Base-by-base conservation (phyloP, 2,329 filamentous ascomycete species). In the Sarocladiaceae sp. region DNA sequence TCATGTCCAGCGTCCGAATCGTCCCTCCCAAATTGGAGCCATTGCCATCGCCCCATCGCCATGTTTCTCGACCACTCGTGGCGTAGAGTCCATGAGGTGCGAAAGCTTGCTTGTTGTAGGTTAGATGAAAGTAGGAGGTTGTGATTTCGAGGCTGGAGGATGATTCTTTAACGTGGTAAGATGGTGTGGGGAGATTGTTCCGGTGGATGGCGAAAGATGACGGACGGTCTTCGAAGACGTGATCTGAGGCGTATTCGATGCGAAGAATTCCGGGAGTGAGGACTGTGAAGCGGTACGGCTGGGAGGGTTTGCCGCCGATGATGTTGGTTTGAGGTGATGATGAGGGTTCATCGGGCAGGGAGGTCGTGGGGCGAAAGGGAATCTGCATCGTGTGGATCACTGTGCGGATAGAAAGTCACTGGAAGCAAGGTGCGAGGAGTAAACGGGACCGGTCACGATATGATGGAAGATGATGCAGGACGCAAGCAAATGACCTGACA, bases 151-250 rank as follows among this genome's bases (percentile, higher is more conserved):
- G 67, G 12, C 63, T 59, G 22, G 72, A 64, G 2, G 73, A 64
- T 12, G 64, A 65, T 18, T 83, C 74, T 51, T 72, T 66, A 46
- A 78, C 66, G 4, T 69, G 70, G 58, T 77, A 82, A 37, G 74
- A 60, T 1, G 76, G 71, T 1, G 55, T 53, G 1, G 72, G 65
- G 23, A 78, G 68, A 11, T 69, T 64, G 28, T 51, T 47, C 23
- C 82, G 72, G 56, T 80, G 77, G 52, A 80, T 70, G n/a, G 82
- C 83, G 60, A 86, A 82, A 10, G 77, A 78, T 0, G 80, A 84
- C 0, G 79, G 77, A 4, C 82, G 75, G 60, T 86, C 81, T 60
- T 86, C 83, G 58, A 86, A 86, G 29, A 68, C 60, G 47, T 76
- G 74, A 55, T 86, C 81, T 11, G 72, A 68, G 1, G 82, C 75